Base-by-base conservation (phyloP, 2,329 filamentous ascomycete species). In the Botryotinia convoluta region DNA sequence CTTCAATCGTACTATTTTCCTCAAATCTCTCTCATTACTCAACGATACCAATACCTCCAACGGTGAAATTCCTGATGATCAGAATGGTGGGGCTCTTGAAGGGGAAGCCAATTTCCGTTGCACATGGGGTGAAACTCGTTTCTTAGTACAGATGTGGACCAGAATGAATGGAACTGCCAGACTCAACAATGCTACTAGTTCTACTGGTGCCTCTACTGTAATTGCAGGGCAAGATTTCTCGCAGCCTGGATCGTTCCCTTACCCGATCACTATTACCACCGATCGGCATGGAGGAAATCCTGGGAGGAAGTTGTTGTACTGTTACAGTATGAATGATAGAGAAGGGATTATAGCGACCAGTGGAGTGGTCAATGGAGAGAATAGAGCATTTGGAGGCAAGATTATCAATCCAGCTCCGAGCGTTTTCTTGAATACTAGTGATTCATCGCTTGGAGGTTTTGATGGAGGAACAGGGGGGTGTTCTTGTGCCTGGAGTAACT, bases 1-100 rank as follows among this genome's bases (percentile, higher is more conserved):
- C 85, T 98, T 93, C 82, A 91, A 94, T 83, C 93, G 94, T 76
- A 92, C 91, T 14, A 93, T 97, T 76, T 97, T 95, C 84, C 86
- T 97, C 75, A 89, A 90, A 77, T 90, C 89, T 26, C 83, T 86
- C 18, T 82, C 83, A 0, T 81, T 83, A 1, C 80, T 88, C 73
- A 86, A 87, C 75, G 79, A 79, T n/a, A 79, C 79, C 39, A 84
- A 84, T 48, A 75, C 80, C 26, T 79, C 80, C 22, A 80, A 83
- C n/a, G 80, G 80, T 12, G 80, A 83, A 67, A 81, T 85, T 3
- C 82, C 85, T 1, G 82, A 85, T 39, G 89, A 91, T 76, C 78
- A 83, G 63, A 82, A 88, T 74, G 89, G 90, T 57, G 90, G 90
- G 14, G 83, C 86, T 32, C 81, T 82, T 48, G 83, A 87, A 77